Evolutionary conservation across 2,329 filamentous ascomycete genomes (phyloP), one percentile per base, ranked within the genome.

Genomic region (Hymenoscyphus fructigenus): DNA sequence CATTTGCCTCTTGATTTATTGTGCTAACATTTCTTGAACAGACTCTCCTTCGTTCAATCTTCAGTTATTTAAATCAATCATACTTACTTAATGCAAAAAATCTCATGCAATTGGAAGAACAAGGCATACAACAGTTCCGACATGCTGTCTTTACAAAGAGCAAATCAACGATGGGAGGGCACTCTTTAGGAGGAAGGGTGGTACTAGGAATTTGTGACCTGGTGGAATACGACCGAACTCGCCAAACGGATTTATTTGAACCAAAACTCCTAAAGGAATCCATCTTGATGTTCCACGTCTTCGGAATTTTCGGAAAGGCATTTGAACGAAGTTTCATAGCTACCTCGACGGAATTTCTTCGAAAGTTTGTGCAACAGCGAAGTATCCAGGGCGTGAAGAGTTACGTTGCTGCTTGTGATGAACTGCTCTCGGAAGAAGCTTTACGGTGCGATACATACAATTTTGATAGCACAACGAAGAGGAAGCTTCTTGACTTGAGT

Each of bases 11-110:
- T 56, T 17, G 1, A 58, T 17, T 47, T 56, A 32, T 10, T 55
- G 36, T 41, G 66, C 68, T 71, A 69, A 71, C 56, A 15, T 10
- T 50, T 32, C 5, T 23, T 17, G 38, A 59, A 4, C 70, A 93
- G 88, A 85, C 88, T 69, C 88, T 89, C 15, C 86, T 99, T 61
- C 87, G 93, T 59, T 94, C 91, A 68, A 90, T 96, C 47, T 98
- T 97, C 78, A 96, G 93, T 79, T 99, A 93, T 74, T 84, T 99
- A 69, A 94, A 99, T 76, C 88, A 95, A 68, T 91, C 93, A 1
- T 97, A 93, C 74, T 83, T 99, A 7, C 81, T 97, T 2, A 88
- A 90, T 64, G 88, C 88, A 57, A 88, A 89, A 70, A 86, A 89
- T 26, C 79, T 84, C 41, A 83, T 84, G 10, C 90, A 90, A 38